These are phyloP conservation scores for Symmetrospora coprosmae DNA, from an alignment of 768 basidiomycete genomes.

Conservation along the genomic window DNA sequence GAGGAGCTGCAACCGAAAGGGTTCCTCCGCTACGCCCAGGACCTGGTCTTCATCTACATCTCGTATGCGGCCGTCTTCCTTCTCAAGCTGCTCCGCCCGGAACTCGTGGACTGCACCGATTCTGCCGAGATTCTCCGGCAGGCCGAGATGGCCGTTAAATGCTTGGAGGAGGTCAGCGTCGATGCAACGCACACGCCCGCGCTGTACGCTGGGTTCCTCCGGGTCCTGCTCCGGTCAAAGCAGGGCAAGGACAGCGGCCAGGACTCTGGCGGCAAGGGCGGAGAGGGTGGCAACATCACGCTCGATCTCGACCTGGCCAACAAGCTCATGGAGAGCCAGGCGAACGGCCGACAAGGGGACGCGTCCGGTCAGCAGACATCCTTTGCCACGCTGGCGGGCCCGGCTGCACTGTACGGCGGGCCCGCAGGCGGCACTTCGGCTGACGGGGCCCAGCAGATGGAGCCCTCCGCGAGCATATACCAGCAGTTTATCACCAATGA, in stretches of 20 bases:
- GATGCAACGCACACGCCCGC: constrained; percentile 8
- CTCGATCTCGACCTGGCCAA: constrained; percentile 8
- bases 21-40: constrained; percentile 2
- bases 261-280: no score
- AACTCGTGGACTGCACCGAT: constrained; percentile 11
- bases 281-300: background rate
- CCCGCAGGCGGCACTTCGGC: no score
- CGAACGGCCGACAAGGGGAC: background rate
- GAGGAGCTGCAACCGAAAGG: background rate
- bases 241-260: constrained; percentile 18
- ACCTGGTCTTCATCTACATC: constrained; percentile 14
- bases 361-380: no score
- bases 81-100: constrained; percentile 12
- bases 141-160: background rate
- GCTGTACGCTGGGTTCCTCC: constrained; percentile 15
- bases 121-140: constrained; percentile 4
- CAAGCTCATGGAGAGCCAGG: background rate
- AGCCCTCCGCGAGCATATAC: no score
- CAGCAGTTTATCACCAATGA: no score
- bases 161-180: background rate
- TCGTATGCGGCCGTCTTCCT: constrained; percentile 17
- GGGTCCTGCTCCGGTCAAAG: background rate
- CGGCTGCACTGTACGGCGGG: no score
- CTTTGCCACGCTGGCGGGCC: no score
- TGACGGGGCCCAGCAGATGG: no score